Evolutionary conservation across 352 stramenopile genomes (phyloP).

Genomic region (Pythium diclinum): DNA sequence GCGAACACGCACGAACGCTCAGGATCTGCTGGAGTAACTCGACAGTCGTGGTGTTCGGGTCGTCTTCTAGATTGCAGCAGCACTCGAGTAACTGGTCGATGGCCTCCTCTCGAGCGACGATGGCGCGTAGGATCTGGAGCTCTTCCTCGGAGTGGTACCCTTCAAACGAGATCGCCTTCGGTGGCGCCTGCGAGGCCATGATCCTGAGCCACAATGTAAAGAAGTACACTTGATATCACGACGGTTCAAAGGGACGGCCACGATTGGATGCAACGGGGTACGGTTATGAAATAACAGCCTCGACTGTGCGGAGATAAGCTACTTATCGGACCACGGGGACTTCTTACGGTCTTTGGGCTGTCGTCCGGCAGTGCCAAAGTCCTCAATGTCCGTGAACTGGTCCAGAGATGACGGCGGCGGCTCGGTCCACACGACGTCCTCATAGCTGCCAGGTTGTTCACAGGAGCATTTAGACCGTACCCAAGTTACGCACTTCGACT

Average conservation of each 20-base stretch:
- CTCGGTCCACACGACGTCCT: conserved; percentile 21
- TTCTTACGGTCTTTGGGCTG: not conserved
- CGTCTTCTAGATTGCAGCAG: conserved; percentile 50
- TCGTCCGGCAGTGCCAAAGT: not conserved
- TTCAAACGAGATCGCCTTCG: conserved; percentile 50
- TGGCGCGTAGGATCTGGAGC: conserved; percentile 55
- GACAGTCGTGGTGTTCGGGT: conserved; percentile 20
- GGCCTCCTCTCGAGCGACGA: conserved; percentile 57
- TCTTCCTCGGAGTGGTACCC: conserved; percentile 56
- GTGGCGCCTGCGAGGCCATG: conserved; percentile 3
- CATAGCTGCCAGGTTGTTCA: conserved; percentile 4
- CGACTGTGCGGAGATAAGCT: not conserved
- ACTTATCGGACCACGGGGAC: not conserved
- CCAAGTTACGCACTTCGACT: too few relatives aligned
- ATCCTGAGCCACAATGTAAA: not conserved
- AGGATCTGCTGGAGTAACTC: conserved; percentile 55
- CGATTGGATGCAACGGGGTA: not conserved
- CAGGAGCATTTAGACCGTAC: too few relatives aligned
- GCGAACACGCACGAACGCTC: conserved; percentile 39
- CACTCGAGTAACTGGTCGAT: conserved; percentile 48
- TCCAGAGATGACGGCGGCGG: not conserved
- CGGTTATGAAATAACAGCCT: not conserved
- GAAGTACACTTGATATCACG: not conserved
- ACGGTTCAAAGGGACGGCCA: not conserved
- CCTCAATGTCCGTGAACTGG: not conserved